Base-by-base conservation (phyloP, 2,329 filamentous ascomycete species). In the Venturia carpophila region DNA sequence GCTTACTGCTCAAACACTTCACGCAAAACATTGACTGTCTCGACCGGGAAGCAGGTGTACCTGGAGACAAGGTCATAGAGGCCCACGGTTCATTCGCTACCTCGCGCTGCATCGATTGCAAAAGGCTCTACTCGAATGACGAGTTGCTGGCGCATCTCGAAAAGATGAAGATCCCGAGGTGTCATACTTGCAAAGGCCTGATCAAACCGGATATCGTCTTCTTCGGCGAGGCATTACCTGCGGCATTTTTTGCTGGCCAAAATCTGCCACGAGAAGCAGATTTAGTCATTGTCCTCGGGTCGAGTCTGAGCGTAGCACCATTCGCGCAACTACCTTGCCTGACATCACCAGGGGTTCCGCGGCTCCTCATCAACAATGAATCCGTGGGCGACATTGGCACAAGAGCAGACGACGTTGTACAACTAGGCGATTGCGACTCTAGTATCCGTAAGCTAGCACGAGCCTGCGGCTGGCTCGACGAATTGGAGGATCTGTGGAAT, bases 1-100 rank as follows among this genome's bases (percentile, higher is more conserved):
- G 85, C 4, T 79, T 93, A 49, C 79, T 99, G 30, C 79, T 88
- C 69, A 94, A 92, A 80, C 84, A 94, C 64, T 99, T 97, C 75
- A 97, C 94, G 0, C 94, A 99, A 73, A 99, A 99, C 73, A 97
- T 99, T 69, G 94, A 99, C 78, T 96, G 92, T 71, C 82, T 99
- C 15, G 94, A 99, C 77, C 85, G 92, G 27, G 83, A 85, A 69
- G 94, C 93, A 15, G 94, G 94, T 34, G 87, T 99, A 0, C 90
- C 92, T 0, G 82, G 79, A 0, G 86, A 93, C 1, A 87, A 84
- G 75, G 92, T 99, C 62, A 82, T 99, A 41, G 93, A 97, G 76
- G 94, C 94, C 0, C 94, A 99, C 75, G 94, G 94, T 58, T 96
- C 91, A 74, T 99, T 97, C 74, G 93, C 93, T 27, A 85, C 84